A percentile compares a stretch with the other conserved stretches of the same genome.
phyloP scores from a whole-genome alignment of 306 rosid genomes.

The Potentilla sterilis region DNA sequence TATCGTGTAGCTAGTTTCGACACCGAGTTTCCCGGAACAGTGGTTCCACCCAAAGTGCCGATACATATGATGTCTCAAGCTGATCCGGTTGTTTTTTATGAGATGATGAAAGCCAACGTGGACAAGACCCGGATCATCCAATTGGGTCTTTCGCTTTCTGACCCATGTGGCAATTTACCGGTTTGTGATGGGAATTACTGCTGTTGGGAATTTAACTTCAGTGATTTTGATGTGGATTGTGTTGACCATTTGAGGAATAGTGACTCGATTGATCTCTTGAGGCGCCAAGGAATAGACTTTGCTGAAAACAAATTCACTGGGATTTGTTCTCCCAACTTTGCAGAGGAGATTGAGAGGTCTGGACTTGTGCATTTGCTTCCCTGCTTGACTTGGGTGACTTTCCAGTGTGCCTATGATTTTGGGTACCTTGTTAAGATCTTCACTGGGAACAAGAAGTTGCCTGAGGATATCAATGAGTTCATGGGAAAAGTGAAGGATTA shows the following conservation, averaged over 20 bases:
- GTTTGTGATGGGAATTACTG: background rate
- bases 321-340: background rate
- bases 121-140: constrained; percentile 6
- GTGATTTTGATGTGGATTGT: background rate
- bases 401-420: constrained; percentile 7
- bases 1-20: background rate
- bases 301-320: background rate
- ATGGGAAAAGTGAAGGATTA: background rate
- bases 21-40: constrained; percentile 19
- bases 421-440: background rate
- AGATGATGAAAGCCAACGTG: constrained; percentile 12
- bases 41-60: background rate
- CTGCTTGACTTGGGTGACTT: constrained; percentile 5
- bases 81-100: background rate
- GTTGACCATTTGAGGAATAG: background rate
- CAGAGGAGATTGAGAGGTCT: background rate
- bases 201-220: constrained; percentile 11
- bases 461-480: background rate
- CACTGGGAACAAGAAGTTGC: background rate
- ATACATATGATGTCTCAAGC: background rate
- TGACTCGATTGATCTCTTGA: background rate
- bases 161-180: background rate
- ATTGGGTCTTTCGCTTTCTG: background rate
- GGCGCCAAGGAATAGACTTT: constrained; percentile 8
- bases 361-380: background rate